Base-by-base conservation (phyloP, 2,329 filamentous ascomycete species). In the Cercospora citrullina region DNA sequence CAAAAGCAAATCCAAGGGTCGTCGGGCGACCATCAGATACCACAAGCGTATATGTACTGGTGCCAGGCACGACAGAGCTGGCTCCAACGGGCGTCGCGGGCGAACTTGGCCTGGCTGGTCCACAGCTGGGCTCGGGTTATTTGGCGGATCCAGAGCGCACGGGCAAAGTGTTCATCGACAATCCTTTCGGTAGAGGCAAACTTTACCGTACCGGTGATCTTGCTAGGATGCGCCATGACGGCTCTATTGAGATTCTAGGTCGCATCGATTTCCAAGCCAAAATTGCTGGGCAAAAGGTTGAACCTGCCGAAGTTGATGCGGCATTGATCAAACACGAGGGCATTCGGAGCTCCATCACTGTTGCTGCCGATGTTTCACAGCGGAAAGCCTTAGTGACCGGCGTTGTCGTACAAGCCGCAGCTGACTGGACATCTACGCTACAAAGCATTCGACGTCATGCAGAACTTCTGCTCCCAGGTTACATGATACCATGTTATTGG, bases 241-340 rank as follows among this genome's bases (percentile, higher is more conserved):
- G 72, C 21, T 62, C 60, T 9, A 51, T 71, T 33, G 53, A 60
- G 4, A 91, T 93, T 42, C 78, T 87, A 8, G 91, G 91, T 16
- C 86, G 91, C 26, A 83, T 89, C 21, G 92, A 94, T 72, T 89
- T 90, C 68, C 91, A 94, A 77, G 83, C 94, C 63, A 95, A 94
- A 76, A 83, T 95, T 12, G 86, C 91, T 42, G 92, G 92, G 0
- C 90, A 93, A 71, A 83, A 90, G 53, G 88, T 95, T 36, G 91
- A 95, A 74, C 84, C 92, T 12, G 85, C 86, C 1, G 92, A 94
- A 74, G 89, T 95, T 60, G 89, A 88, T 66, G 85, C 84, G 12
- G 81, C 84, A 21, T 79, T 92, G 14, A n/a, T 30, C 36, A 55
- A 55, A 23, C 61, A 63, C 21, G n/a, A 57, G 28, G 23, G 16